These are phyloP conservation scores for Coriolopsis trogii DNA, from an alignment of 1,284 basidiomycete species.

Conservation along the genomic window DNA sequence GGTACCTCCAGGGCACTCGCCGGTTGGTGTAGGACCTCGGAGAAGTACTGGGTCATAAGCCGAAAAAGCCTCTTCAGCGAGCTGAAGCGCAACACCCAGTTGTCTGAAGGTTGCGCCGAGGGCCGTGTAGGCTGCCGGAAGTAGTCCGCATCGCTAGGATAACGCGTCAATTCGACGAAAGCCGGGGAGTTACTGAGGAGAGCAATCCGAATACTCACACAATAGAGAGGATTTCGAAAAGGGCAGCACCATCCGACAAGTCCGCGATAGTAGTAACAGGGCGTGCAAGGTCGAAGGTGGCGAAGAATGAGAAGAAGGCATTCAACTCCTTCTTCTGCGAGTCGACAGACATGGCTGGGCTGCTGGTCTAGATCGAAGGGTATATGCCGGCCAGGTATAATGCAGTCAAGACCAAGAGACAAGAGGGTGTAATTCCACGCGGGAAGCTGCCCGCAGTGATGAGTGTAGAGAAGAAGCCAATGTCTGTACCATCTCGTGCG, in stretches of 20 bases:
- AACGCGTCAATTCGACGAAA: slow-evolving; percentile 10
- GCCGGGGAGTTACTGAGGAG: background rate
- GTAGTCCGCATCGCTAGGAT: slow-evolving; percentile 73
- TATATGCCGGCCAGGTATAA: slow-evolving; percentile 22
- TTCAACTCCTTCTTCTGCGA: slow-evolving; percentile 65
- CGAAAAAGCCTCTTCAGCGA: slow-evolving; percentile 84
- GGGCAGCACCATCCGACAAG: slow-evolving; percentile 73
- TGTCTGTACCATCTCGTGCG: too few relatives aligned
- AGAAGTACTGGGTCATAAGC: slow-evolving; percentile 86
- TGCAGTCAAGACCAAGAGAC: background rate
- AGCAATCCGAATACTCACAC: slow-evolving; percentile 47
- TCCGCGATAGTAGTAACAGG: slow-evolving; percentile 64
- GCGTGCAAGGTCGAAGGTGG: slow-evolving; percentile 68
- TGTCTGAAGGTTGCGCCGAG: slow-evolving; percentile 69
- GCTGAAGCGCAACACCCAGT: slow-evolving; percentile 89
- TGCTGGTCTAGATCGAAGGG: slow-evolving; percentile 13
- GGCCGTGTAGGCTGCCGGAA: slow-evolving; percentile 66
- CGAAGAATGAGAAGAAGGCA: slow-evolving; percentile 79
- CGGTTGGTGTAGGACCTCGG: slow-evolving; percentile 77
- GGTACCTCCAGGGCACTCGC: slow-evolving; percentile 76
- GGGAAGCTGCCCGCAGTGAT: slow-evolving; percentile 11
- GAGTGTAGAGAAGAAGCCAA: slow-evolving; percentile 6
- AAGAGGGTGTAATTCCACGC: too few relatives aligned
- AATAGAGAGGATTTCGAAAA: slow-evolving; percentile 71
- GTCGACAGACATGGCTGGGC: slow-evolving; percentile 42